phyloP scores from a whole-genome alignment of 2,329 filamentous ascomycete genomes.

The Sporothrix inflata region DNA sequence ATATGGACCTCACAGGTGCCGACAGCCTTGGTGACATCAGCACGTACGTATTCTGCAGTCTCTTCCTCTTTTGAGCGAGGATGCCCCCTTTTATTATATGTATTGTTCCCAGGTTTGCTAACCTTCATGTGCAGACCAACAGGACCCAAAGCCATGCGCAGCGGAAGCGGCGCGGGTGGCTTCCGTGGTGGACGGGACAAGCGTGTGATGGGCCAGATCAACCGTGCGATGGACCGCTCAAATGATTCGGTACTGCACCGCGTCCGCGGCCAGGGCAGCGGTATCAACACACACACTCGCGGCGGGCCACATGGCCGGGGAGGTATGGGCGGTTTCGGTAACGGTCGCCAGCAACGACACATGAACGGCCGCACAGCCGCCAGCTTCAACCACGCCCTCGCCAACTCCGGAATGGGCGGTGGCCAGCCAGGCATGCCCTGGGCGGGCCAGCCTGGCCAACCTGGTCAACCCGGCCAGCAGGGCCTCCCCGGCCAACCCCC shows the following conservation, averaged over 20 bases:
- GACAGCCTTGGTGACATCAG: slow-evolving; percentile 54
- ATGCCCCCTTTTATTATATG: neutral
- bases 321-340: slow-evolving; percentile 43
- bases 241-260: slow-evolving; percentile 78
- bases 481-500: slow-evolving; percentile 46
- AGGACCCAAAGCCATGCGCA: slow-evolving; percentile 93
- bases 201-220: slow-evolving; percentile 82
- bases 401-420: slow-evolving; percentile 46
- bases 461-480: slow-evolving; percentile 42
- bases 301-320: slow-evolving; percentile 70
- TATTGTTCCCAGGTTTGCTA: neutral
- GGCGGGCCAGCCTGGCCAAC: slow-evolving; percentile 55
- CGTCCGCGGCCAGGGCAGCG: slow-evolving; percentile 71
- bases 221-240: slow-evolving; percentile 78
- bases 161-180: slow-evolving; percentile 63
- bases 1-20: slow-evolving; percentile 65
- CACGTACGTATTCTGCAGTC: slow-evolving; percentile 52
- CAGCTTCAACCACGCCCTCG: slow-evolving; percentile 55
- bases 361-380: slow-evolving; percentile 55
- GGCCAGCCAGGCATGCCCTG: slow-evolving; percentile 44
- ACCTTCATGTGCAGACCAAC: slow-evolving; percentile 69
- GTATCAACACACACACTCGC: slow-evolving; percentile 78
- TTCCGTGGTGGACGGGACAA: slow-evolving; percentile 68
- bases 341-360: slow-evolving; percentile 41
- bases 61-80: neutral